A percentile compares a stretch with the other conserved stretches of the same genome.
Conservation (phyloP, 345 rosid species). For the Salix suchowensis region DNA sequence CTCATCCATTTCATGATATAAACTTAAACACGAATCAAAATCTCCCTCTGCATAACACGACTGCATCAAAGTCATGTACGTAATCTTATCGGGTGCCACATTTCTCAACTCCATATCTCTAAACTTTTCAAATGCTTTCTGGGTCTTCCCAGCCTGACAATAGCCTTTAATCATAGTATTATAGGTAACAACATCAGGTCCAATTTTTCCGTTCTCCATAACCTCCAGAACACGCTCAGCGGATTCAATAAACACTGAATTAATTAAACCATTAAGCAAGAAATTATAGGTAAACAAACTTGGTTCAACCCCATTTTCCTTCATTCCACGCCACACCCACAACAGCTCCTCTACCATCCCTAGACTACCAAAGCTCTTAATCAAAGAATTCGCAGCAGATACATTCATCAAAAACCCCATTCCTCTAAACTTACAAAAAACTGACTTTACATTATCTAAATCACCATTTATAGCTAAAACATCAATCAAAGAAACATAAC, state of each 20-base stretch:
- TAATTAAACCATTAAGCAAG: conserved; percentile 70
- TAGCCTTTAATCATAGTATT: conserved; percentile 88
- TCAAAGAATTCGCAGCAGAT: conserved; percentile 51
- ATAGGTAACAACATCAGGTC: conserved; percentile 67
- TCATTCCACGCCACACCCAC: conserved; percentile 90
- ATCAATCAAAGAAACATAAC: conserved; percentile 62
- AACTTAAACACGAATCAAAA: conserved; percentile 56
- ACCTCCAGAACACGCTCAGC: conserved; percentile 70
- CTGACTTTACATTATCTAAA: conserved; percentile 40
- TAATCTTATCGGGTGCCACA: conserved; percentile 74
- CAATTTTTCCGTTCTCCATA: conserved; percentile 63
- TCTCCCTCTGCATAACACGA: conserved; percentile 66
- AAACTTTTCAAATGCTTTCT: conserved; percentile 57
- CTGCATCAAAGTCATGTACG: conserved; percentile 77
- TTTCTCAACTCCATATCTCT: conserved; percentile 62
- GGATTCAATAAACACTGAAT: conserved; percentile 61
- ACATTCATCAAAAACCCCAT: conserved; percentile 51
- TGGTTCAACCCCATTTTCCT: conserved; percentile 76
- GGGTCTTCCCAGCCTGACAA: conserved; percentile 60
- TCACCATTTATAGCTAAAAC: conserved; percentile 47
- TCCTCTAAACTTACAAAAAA: conserved; percentile 41
- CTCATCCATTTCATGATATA: conserved; percentile 86
- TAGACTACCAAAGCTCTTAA: conserved; percentile 70
- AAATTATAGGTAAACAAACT: conserved; percentile 72
- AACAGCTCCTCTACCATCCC: conserved; percentile 92